Evolutionary conservation across 352 stramenopile species (phyloP), one percentile per base, ranked within the genome.

Genomic region (Phytophthora hybrid): DNA sequence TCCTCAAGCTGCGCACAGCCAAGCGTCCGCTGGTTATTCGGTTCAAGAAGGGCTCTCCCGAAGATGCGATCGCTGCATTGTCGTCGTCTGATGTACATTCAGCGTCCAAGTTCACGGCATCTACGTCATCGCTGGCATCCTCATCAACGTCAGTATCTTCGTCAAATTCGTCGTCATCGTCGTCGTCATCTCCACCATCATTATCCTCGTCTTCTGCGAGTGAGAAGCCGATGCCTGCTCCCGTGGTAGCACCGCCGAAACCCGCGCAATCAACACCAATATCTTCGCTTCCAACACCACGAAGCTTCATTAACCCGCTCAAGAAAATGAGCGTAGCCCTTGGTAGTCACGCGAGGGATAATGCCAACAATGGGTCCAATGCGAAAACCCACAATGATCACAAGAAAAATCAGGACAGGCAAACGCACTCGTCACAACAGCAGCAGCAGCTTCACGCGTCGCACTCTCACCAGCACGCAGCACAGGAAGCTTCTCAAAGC

Each of bases 21-120:
- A 95, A 95, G 72, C 76, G 90, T 1, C 90, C 90, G 31, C 78
- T 97, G 3, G 81, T 95, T 19, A 92, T 97, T 76, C 88, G 90
- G 32, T 95, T 97, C 70, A 93, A 92, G 74, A 92, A 93, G 57
- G 77, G 76, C 1, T 83, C 84, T 14, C 77, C 85, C 6, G 80
- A 89, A 74, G 64, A 82, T 34, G 69, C 78, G 10, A 63, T 82
- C 5, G 69, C 68, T 29, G 57, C 70, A 49, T 73, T 79, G 26
- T 65, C 80, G 44, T 68, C 63, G 41, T 49, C 65, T 5, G 65
- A 54, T 18, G 32, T 82, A 7, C 67, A 79, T 54, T 73, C 66
- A 41, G 59, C 71, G 10, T 74, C 66, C n/a, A 66, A 64, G 31
- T 76, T 76, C 44, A 73, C 74, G 41, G 66, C 69, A 39, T 80